These are phyloP conservation scores for Leucocoprinus birnbaumii DNA, from an alignment of 768 basidiomycete species.

Conservation along the genomic window DNA sequence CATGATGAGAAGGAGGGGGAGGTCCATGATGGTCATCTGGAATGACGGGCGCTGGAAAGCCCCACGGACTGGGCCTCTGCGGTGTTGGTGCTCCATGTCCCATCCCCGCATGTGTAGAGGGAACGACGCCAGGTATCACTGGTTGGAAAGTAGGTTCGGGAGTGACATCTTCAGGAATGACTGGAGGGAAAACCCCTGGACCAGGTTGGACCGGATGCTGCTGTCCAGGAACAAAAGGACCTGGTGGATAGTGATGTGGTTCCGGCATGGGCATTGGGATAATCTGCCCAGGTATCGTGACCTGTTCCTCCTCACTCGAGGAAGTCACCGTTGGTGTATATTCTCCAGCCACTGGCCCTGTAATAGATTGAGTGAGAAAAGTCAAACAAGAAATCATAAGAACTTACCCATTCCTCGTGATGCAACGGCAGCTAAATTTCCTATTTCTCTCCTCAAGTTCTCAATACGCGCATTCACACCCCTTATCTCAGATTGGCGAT, in stretches of 20 bases:
- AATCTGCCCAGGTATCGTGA: constrained; percentile 10
- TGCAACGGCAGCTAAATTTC: constrained; percentile 20
- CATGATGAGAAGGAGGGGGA: constrained; percentile 2
- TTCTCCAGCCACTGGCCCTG: not conserved
- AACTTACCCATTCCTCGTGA: constrained; percentile 30
- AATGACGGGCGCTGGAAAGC: constrained; percentile 1
- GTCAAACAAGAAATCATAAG: not conserved
- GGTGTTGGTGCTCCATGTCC: not conserved
- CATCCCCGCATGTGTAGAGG: not conserved
- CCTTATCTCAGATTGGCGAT: constrained; percentile 72
- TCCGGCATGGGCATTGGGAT: constrained; percentile 14
- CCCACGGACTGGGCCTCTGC: not conserved
- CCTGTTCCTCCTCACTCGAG: constrained; percentile 1
- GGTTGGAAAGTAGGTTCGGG: constrained; percentile 9
- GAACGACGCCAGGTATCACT: constrained; percentile 12
- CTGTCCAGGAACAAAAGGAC: not conserved
- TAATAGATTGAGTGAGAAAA: not conserved
- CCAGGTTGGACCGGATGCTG: not conserved
- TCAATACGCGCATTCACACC: constrained; percentile 63
- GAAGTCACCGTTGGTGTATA: not conserved
- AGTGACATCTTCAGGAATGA: constrained; percentile 17
- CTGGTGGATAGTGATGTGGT: constrained; percentile 6
- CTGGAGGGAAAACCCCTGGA: constrained; percentile 13
- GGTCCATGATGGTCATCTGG: not conserved
- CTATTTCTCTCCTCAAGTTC: constrained; percentile 40